Conservation (phyloP, 305 asterid genomes). For the Plantago coronopus region DNA sequence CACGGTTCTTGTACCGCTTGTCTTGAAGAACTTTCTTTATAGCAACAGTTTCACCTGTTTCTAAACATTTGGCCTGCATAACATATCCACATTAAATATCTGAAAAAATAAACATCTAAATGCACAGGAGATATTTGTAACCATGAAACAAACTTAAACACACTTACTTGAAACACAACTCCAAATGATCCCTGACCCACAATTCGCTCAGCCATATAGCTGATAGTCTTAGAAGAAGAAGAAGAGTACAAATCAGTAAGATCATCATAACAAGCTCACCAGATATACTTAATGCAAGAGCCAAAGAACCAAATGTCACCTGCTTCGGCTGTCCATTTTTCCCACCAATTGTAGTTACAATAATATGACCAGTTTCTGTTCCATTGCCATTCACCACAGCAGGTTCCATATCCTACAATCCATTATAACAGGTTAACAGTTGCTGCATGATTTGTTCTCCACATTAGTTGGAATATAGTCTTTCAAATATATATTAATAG, state of each 20-base stretch:
- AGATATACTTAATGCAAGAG: neutral
- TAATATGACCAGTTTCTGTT: slow-evolving; percentile 79
- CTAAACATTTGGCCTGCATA: slow-evolving; percentile 75
- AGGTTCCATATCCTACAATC: slow-evolving; percentile 70
- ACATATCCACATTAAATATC: neutral
- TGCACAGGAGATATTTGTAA: neutral
- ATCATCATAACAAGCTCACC: slow-evolving; percentile 2
- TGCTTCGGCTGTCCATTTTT: slow-evolving; percentile 85
- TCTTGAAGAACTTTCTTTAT: slow-evolving; percentile 83
- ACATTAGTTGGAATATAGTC: no score
- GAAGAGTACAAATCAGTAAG: neutral
- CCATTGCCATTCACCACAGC: slow-evolving; percentile 84
- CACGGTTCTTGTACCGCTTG: slow-evolving; percentile 76
- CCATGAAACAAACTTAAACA: neutral
- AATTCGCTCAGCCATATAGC: slow-evolving; percentile 82
- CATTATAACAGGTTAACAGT: neutral
- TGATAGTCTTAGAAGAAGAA: slow-evolving; percentile 45
- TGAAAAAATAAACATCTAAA: slow-evolving; percentile 7
- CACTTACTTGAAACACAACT: slow-evolving; percentile 69
- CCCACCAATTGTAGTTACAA: slow-evolving; percentile 84
- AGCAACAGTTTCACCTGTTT: slow-evolving; percentile 71
- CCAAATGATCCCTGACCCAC: slow-evolving; percentile 87
- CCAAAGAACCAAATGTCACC: slow-evolving; percentile 26
- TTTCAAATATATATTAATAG: no score
- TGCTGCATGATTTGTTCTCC: no score